These are phyloP conservation scores for Globisporangium alternatum DNA, from an alignment of 352 stramenopile species.

Conservation along the genomic window DNA sequence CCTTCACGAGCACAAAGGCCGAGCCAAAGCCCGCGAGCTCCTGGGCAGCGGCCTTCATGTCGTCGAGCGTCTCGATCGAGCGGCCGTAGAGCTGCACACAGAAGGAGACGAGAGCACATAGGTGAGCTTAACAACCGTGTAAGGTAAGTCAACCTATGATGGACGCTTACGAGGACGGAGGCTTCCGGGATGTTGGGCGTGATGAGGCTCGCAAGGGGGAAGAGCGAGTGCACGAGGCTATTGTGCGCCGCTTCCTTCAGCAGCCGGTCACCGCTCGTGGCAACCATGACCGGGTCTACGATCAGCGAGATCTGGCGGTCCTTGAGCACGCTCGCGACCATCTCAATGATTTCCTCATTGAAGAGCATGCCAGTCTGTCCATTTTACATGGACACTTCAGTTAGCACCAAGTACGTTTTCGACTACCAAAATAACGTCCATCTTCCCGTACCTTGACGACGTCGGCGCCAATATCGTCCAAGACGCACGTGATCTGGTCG, in stretches of 20 bases:
- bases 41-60: constrained; percentile 73
- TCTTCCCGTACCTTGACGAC: constrained; percentile 75
- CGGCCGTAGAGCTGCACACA: constrained; percentile 30
- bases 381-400: neutral
- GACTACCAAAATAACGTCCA: neutral
- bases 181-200: constrained; percentile 95
- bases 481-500: constrained; percentile 84
- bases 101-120: constrained; percentile 1
- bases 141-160: neutral
- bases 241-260: constrained; percentile 72
- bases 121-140: neutral
- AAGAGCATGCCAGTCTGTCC: constrained; percentile 89
- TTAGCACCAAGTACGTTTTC: neutral
- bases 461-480: constrained; percentile 82
- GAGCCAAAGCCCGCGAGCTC: constrained; percentile 69
- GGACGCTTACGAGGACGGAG: constrained; percentile 65
- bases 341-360: constrained; percentile 71
- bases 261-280: constrained; percentile 82
- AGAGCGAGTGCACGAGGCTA: constrained; percentile 74
- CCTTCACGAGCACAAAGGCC: constrained; percentile 90
- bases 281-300: constrained; percentile 95
- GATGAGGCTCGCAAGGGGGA: constrained; percentile 86
- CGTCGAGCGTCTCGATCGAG: constrained; percentile 40
- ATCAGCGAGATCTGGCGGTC: constrained; percentile 63
- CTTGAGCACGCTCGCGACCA: constrained; percentile 60